A percentile compares a stretch with the other conserved stretches of the same genome.
phyloP scores from a whole-genome alignment of 1,284 basidiomycete genomes.

The Apiotrichum veenhuisii region DNA sequence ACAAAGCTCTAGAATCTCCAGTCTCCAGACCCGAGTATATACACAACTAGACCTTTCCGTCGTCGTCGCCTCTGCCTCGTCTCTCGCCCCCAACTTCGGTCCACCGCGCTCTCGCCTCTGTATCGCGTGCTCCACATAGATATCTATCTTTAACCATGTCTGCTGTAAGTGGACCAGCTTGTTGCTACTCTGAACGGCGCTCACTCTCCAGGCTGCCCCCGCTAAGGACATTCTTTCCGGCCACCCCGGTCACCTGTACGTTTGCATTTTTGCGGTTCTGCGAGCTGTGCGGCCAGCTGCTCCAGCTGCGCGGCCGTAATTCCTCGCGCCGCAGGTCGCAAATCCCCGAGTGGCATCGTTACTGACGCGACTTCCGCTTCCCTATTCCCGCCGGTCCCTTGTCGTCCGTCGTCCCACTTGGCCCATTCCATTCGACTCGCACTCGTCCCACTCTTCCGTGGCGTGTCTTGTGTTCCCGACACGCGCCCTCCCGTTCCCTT shows the following conservation, averaged over 20 bases:
- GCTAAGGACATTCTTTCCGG: slow-evolving; percentile 62
- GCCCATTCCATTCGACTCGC: neutral
- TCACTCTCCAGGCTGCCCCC: slow-evolving; percentile 3
- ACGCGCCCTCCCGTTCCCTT: too few relatives aligned
- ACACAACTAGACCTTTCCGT: too few relatives aligned
- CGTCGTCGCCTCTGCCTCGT: too few relatives aligned
- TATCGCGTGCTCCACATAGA: too few relatives aligned
- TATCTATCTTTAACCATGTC: too few relatives aligned
- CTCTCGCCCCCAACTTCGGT: too few relatives aligned
- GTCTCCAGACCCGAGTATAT: too few relatives aligned
- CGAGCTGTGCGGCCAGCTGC: too few relatives aligned
- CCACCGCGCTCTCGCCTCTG: neutral
- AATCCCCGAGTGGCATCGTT: neutral
- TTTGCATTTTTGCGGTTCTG: too few relatives aligned
- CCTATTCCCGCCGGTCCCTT: neutral
- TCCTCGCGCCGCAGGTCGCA: slow-evolving; percentile 1
- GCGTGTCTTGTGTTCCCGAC: too few relatives aligned
- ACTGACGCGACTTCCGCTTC: neutral
- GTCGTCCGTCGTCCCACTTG: neutral
- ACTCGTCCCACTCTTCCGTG: neutral
- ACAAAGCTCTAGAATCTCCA: too few relatives aligned
- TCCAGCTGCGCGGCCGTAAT: too few relatives aligned
- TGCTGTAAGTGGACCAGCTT: slow-evolving; percentile 10
- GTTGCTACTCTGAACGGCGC: neutral
- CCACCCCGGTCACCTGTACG: slow-evolving; percentile 70